Base-by-base conservation (phyloP, 1,284 basidiomycete genomes). In the Naganishia albida region DNA sequence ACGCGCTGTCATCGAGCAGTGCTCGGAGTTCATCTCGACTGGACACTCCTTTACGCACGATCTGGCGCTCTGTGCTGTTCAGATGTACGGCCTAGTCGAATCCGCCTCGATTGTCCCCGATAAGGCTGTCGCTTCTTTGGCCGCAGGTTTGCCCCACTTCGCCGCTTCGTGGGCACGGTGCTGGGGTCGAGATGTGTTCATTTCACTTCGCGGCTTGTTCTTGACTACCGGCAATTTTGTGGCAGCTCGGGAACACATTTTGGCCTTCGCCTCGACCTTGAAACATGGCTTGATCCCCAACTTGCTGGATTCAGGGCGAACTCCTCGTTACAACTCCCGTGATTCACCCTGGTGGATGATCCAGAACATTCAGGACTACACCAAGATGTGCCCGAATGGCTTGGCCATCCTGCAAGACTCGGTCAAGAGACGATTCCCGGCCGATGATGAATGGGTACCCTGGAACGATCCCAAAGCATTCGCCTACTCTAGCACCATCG, bases 171-270 rank as follows among this genome's bases (percentile, higher is more conserved):
- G 94, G 93, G 92, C 92, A 16, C 84, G 93, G 53, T 93, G 90
- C 74, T 97, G 94, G 94, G 93, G 94, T n/a, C 85, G 93, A 43
- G 93, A 97, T 77, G 91, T 95, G 25, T 94, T 94, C 80, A 95
- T 96, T 76, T 94, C 92, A 0, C 81, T 95, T 15, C 87, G 92
- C 67, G 93, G 93, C 2, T 81, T 97, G 52, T 95, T 96, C 81
- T 80, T 97, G 70, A 90, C 91, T 0, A 96, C 93, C 0, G 93
- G 94, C 16, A 90, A 93, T 73, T 94, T 87, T 75, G 84, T 85
- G 16, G 90, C 85, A 7, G 93, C 94, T 0, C 88, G 86, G 75
- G 85, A 84, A 69, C 93, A 97, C 75, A 94, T 97, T 65, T 79
- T 95, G 54, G 87, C 93, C 0, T 94, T 95, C 72, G 88, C 89